Base-by-base conservation (phyloP, 1,284 basidiomycete species). In the Pseudozyma tsukubaensis region DNA sequence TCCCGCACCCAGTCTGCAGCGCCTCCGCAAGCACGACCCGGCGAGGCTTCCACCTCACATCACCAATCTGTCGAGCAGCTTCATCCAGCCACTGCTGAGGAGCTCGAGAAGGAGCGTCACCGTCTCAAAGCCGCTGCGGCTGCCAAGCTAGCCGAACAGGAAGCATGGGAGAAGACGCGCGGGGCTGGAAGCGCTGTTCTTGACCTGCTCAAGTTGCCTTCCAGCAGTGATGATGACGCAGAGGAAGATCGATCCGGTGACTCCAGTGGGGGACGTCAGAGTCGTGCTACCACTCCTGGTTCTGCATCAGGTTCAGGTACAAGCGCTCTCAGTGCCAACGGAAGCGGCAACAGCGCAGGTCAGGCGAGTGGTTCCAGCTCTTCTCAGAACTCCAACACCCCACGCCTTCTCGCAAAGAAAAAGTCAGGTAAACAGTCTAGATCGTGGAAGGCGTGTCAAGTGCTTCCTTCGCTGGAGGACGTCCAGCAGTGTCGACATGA, bases 141-240 rank as follows among this genome's bases (percentile, higher is more conserved):
- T 13, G 78, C 78, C n/a, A 75, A 75, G 43, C 59, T 72, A 24
- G 77, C 77, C 4, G 78, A 80, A 35, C 59, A 71, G 40, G 72
- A 77, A 44, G 77, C 77, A 1, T 83, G 81, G 81, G 79, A 82
- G 40, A 67, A 71, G 44, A 83, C 77, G 0, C 66, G 81, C 7
- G 81, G 81, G 10, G 81, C 81, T 5, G 81, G 81, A 1, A 81
- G 79, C 49, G 63, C 65, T 13, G 81, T 83, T 13, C 67, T 83
- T 29, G 69, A 77, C 39, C 54, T 80, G 36, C 72, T 76, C 42
- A 74, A 77, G 59, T 47, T 62, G 11, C 67, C 72, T 16, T 56
- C 60, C 12, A 32, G 65, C 44, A 51, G 50, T 18, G 58, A 71
- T 29, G 70, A 68, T 21, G 69, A 71, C 6, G 54, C 50, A 18